Percentiles rank a stretch among this genome's conserved stretches.
Evolutionary conservation across 1,139 yeast species (phyloP).

Genomic region (Nakaseomyces nivariensis): DNA sequence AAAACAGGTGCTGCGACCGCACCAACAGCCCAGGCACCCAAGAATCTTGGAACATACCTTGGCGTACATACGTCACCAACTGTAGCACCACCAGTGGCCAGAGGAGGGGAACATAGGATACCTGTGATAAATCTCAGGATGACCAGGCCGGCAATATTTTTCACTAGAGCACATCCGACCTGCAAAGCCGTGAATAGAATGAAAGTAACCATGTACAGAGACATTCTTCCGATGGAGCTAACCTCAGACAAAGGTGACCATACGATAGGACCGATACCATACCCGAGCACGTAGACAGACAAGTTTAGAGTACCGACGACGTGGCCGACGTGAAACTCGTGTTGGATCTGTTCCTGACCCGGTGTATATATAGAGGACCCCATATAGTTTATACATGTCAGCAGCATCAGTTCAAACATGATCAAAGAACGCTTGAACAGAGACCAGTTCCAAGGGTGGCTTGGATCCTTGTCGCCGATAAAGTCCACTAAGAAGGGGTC

Average conservation of each 20-base stretch:
- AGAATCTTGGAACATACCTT: constrained; percentile 34
- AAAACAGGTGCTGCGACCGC: constrained; percentile 52
- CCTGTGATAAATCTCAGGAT: constrained; percentile 47
- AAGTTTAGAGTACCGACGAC: constrained; percentile 15
- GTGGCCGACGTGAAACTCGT: constrained; percentile 17
- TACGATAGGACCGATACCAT: constrained; percentile 47
- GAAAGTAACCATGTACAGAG: constrained; percentile 43
- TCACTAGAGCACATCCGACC: constrained; percentile 49
- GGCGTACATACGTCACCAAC: constrained; percentile 43
- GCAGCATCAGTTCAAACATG: constrained; percentile 34
- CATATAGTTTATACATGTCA: constrained; percentile 48
- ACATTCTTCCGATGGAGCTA: constrained; percentile 43
- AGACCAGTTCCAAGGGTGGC: constrained; percentile 52
- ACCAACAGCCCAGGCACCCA: constrained; percentile 42
- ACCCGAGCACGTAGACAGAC: constrained; percentile 37
- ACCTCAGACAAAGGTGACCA: constrained; percentile 48
- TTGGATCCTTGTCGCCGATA: constrained; percentile 38
- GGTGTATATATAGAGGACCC: constrained; percentile 57
- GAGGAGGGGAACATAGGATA: constrained; percentile 46
- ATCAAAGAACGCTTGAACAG: constrained; percentile 32
- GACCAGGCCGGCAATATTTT: constrained; percentile 44
- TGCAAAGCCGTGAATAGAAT: constrained; percentile 48
- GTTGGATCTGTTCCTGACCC: constrained; percentile 28
- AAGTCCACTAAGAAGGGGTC: constrained; percentile 15
- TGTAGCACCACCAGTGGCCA: constrained; percentile 52